Conservation (phyloP, 352 stramenopile species). For the Globisporangium paddicum region DNA sequence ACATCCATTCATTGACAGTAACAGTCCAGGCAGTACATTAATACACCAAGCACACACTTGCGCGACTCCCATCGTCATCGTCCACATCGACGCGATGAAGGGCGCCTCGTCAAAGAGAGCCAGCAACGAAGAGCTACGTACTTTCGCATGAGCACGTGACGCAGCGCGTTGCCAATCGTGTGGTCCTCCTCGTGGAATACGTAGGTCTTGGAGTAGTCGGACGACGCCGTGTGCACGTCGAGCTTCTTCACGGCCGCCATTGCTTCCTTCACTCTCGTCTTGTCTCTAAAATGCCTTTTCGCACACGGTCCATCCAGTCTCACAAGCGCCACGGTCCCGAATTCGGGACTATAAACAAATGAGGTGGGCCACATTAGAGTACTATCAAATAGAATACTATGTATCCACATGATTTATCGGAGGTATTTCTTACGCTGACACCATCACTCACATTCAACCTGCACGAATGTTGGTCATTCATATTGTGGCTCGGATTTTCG, state of each 20-base stretch:
- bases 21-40: neutral
- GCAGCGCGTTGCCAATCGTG: conserved; percentile 88
- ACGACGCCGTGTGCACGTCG: conserved; percentile 74
- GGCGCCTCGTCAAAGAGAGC: neutral
- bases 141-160: conserved; percentile 92
- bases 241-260: conserved; percentile 59
- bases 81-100: neutral
- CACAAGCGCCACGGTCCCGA: neutral
- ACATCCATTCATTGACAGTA: conserved; percentile 5
- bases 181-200: conserved; percentile 89
- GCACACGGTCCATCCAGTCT: conserved; percentile 11
- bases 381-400: neutral
- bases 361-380: neutral
- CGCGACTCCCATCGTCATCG: neutral
- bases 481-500: too few species aligned
- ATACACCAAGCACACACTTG: neutral
- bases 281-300: neutral
- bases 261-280: neutral
- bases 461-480: too few species aligned
- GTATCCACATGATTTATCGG: neutral
- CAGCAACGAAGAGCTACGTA: conserved; percentile 24
- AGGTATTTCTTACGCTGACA: too few species aligned
- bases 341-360: neutral
- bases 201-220: conserved; percentile 84
- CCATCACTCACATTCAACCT: too few species aligned